Evolutionary conservation across 108 stramenopile species (phyloP).

Genomic region (Aurantiochytrium sp.): DNA sequence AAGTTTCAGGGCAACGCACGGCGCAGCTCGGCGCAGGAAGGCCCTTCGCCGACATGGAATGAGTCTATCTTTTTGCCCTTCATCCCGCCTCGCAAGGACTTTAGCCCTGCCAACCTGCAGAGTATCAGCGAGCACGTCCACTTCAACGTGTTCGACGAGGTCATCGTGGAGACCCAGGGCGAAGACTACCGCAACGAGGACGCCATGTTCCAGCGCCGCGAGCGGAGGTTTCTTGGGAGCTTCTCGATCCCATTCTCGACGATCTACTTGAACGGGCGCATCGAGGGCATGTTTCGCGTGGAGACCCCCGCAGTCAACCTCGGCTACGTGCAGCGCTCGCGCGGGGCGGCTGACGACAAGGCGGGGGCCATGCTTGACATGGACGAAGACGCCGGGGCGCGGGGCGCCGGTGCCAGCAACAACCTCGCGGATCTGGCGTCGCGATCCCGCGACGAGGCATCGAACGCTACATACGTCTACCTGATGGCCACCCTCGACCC

Average conservation of each 20-base stretch:
- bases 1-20: conserved; percentile 43
- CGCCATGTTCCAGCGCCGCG: conserved; percentile 40
- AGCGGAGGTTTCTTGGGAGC: conserved; percentile 61
- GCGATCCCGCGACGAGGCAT: neutral
- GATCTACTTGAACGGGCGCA: conserved; percentile 53
- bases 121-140: conserved; percentile 54
- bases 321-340: conserved; percentile 52
- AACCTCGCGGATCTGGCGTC: neutral
- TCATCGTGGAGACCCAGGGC: conserved; percentile 50
- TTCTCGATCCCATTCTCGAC: conserved; percentile 58
- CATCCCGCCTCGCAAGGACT: conserved; percentile 45
- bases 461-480: conserved; percentile 36
- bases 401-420: conserved; percentile 34
- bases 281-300: conserved; percentile 65
- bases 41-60: conserved; percentile 60
- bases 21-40: conserved; percentile 45
- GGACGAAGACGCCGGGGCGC: conserved; percentile 32
- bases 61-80: conserved; percentile 63
- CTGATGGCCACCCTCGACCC: conserved; percentile 43
- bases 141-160: conserved; percentile 62
- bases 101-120: conserved; percentile 37
- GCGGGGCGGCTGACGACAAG: neutral
- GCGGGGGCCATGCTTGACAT: conserved; percentile 29
- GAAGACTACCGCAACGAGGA: conserved; percentile 61
- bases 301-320: conserved; percentile 54